Evolutionary conservation across 345 rosid genomes (phyloP), one percentile per base, ranked within the genome.

Genomic region (Sonneratia alba): DNA sequence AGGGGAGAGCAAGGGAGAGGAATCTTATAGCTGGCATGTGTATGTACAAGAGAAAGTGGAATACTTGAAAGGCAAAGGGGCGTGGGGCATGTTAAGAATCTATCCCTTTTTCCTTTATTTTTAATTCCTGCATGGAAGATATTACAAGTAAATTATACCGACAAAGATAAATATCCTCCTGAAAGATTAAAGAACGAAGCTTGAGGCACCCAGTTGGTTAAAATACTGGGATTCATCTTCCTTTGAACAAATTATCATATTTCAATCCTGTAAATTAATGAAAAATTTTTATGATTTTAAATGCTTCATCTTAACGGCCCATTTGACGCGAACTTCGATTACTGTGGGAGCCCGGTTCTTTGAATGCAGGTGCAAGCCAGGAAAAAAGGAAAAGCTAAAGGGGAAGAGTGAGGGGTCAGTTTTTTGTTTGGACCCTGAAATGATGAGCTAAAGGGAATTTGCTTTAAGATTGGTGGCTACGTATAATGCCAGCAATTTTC

Each of bases 71-170:
- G 83, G 86, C 84, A 75, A 62, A 79, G 80, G 85, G 75, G 77
- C 74, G 85, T 83, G 88, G 88, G 87, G 65, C 85, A 87, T 84
- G 93, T 7, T 87, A 85, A 75, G 94, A 87, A 89, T 89, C 88
- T 79, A 79, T 34, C 80, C 34, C 6, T 45, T 62, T 27, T 3
- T 15, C 27, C 13, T 27, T 62, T 27, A 13, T 12, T 57, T 57
- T 22, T 57, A 57, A 57, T 34, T 62, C 27, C 38, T 12, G 66
- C 66, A 62, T 62, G 66, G 66, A 24, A 62, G 22, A 62, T 62
- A 34, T 62, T 11, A 1, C 37, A 12, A 4, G 14, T 27, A 21
- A 57, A 57, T 61, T 14, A 62, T 53, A 16, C 3, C 9, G 59
- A 5, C n/a, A 5, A 18, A 0, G 59, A 53, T 43, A 47, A 32